Evolutionary conservation across 495 filamentous ascomycete species (phyloP), one percentile per base, ranked within the genome.

Genomic region (Aspergillus haitiensis): DNA sequence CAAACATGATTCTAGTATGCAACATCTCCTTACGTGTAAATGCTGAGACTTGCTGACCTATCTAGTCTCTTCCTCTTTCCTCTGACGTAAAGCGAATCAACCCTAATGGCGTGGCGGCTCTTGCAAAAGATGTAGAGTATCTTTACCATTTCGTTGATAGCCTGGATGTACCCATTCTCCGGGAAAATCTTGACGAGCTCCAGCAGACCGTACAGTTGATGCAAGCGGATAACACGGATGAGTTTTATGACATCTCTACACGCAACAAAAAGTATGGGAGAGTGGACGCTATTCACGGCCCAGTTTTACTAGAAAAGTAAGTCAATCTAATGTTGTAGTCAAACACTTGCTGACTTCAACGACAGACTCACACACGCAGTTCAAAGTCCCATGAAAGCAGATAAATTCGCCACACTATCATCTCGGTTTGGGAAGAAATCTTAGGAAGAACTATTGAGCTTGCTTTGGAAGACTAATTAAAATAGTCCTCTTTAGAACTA

Each of bases 181-280:
- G 85, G 39, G 86, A 92, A 64, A 94, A 93, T 61, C 78, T 98
- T 40, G 94, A 97, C 67, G 93, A 97, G 73, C 77, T 99, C 27
- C 86, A 91, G 61, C 94, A 99, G 77, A 97, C 93, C 1, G 86
- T 94, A 46, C 76, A 85, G 57, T 78, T 99, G 51, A 90, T 99
- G 80, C 86, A 88, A 67, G 85, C 86, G 0, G 92, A 96, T 12
- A 95, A 91, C 63, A 85, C 91, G 8, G 92, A 98, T 63, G 92
- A 96, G 69, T 98, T 95, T 68, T 99, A 92, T 69, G 94, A 98
- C 67, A 85, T 91, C 37, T 86, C 86, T 3, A 90, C 84, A 0
- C 74, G 92, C 49, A 96, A 95, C 72, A 90, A 87, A 78, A 94
- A 96, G 72, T 99, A 96, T 67, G 89, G 91, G 5, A 86, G 88